Evolutionary conservation across 2,329 filamentous ascomycete species (phyloP).

Genomic region (Zymoseptoria brevis): DNA sequence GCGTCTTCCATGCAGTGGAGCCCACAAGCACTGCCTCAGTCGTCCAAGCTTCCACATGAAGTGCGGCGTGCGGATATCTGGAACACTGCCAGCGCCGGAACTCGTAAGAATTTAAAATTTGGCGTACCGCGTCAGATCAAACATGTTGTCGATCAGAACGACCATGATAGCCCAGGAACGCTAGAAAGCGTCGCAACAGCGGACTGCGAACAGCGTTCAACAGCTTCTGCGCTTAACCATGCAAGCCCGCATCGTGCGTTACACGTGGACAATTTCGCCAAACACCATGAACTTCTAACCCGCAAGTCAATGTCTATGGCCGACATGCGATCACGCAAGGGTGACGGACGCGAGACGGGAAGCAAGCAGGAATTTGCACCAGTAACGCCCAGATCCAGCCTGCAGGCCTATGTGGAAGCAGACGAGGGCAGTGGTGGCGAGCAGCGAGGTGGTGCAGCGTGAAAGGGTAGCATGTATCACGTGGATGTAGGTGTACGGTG

Average conservation of each 20-base stretch:
- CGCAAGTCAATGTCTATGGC: neutral
- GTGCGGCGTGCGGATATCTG: conserved; percentile 8
- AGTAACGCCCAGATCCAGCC: conserved; percentile 5
- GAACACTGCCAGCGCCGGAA: conserved; percentile 1
- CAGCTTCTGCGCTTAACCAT: neutral
- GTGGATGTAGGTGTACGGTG: neutral
- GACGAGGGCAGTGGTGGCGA: conserved; percentile 10
- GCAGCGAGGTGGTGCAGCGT: conserved; percentile 6
- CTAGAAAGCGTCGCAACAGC: neutral
- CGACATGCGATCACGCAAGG: neutral
- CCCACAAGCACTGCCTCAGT: conserved; percentile 8
- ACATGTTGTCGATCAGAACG: too few species aligned
- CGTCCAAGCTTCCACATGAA: conserved; percentile 9
- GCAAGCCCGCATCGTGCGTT: neutral
- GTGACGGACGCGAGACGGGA: neutral
- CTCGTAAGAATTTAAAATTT: conserved; percentile 4
- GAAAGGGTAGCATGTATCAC: neutral
- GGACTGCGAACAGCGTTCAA: neutral
- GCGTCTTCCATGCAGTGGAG: conserved; percentile 4
- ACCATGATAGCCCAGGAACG: neutral
- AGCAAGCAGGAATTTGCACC: neutral
- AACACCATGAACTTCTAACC: neutral
- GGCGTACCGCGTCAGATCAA: conserved; percentile 3
- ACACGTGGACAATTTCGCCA: neutral
- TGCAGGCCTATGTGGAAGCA: conserved; percentile 23